phyloP scores from a whole-genome alignment of 371 early-diverging fungal genomes.

The Blastocladiella emersonii region DNA sequence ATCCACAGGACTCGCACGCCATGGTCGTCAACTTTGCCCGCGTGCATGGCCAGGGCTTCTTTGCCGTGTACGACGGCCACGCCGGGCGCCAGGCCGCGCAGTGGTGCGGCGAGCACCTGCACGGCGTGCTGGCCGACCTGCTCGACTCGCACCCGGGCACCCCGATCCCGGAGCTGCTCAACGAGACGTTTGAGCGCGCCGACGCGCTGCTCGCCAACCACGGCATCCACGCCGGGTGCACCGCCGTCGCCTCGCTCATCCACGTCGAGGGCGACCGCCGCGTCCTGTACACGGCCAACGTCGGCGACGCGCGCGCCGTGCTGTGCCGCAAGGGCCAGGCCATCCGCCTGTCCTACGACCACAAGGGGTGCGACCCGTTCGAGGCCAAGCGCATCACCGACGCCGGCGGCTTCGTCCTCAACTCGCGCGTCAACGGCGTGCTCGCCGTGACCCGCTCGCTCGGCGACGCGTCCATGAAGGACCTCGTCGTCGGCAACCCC shows the following conservation, averaged over 20 bases:
- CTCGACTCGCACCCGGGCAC: constrained; percentile 28
- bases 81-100: constrained; percentile 91
- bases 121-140: constrained; percentile 35
- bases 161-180: constrained; percentile 65
- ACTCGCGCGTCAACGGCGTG: constrained; percentile 91
- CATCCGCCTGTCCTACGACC: constrained; percentile 85
- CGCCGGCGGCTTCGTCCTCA: constrained; percentile 90
- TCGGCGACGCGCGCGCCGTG: constrained; percentile 90
- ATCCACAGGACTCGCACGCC: constrained; percentile 74
- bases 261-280: constrained; percentile 44
- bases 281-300: constrained; percentile 84
- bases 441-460: constrained; percentile 91
- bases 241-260: constrained; percentile 73
- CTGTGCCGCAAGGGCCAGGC: constrained; percentile 74
- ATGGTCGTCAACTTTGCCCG: constrained; percentile 64
- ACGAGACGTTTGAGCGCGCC: constrained; percentile 64
- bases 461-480: constrained; percentile 93
- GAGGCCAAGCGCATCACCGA: constrained; percentile 81
- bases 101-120: constrained; percentile 85
- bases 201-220: constrained; percentile 59
- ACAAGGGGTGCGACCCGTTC: constrained; percentile 82
- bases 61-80: constrained; percentile 97
- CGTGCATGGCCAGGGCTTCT: constrained; percentile 68
- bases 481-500: constrained; percentile 84
- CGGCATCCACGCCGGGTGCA: constrained; percentile 71